Conservation (phyloP, 2,329 filamentous ascomycete species). For the Paecilomyces sp. region DNA sequence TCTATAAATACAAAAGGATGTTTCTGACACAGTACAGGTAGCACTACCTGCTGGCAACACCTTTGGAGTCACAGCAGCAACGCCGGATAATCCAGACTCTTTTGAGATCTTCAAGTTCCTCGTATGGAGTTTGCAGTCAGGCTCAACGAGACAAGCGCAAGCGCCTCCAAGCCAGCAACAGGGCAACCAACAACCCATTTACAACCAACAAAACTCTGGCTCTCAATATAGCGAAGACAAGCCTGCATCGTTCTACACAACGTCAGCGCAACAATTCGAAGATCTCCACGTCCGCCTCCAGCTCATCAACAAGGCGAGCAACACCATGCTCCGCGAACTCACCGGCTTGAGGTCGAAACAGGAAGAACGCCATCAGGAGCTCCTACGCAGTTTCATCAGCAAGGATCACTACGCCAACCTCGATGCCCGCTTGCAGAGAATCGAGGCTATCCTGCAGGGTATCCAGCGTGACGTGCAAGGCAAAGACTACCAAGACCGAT, state of each 20-base stretch:
- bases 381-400: slow-evolving; percentile 31
- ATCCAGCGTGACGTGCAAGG: slow-evolving; percentile 49
- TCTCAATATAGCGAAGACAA: slow-evolving; percentile 35
- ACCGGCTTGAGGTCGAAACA: slow-evolving; percentile 45
- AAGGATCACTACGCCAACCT: slow-evolving; percentile 32
- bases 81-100: slow-evolving; percentile 85
- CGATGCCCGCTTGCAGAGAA: slow-evolving; percentile 44
- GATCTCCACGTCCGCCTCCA: slow-evolving; percentile 80
- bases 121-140: slow-evolving; percentile 50
- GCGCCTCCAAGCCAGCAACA: slow-evolving; percentile 24
- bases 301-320: slow-evolving; percentile 53
- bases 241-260: slow-evolving; percentile 38
- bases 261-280: slow-evolving; percentile 57
- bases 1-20: neutral
- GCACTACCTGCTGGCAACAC: slow-evolving; percentile 71
- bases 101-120: slow-evolving; percentile 89
- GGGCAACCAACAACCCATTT: slow-evolving; percentile 22
- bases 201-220: slow-evolving; percentile 21
- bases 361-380: slow-evolving; percentile 48
- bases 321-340: slow-evolving; percentile 46
- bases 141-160: slow-evolving; percentile 29
- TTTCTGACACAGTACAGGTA: slow-evolving; percentile 43
- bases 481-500: slow-evolving; percentile 50
- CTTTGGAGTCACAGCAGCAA: slow-evolving; percentile 81
- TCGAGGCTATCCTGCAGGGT: slow-evolving; percentile 45